Evolutionary conservation across 2,329 filamentous ascomycete species (phyloP).

Genomic region (Tolypocladium sp.): DNA sequence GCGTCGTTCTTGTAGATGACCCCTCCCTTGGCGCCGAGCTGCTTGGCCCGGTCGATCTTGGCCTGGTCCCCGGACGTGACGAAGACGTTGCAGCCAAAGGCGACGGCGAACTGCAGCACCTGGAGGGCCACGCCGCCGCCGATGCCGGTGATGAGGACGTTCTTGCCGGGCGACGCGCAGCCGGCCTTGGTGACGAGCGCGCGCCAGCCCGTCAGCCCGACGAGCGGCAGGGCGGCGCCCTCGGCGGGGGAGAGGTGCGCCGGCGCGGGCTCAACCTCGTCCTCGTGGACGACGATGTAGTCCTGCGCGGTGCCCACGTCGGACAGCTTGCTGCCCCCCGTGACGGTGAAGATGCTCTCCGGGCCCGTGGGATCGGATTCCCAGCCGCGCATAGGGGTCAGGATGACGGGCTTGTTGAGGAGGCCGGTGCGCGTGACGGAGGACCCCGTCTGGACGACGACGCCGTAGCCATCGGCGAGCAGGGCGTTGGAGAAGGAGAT

Average conservation of each 20-base stretch:
- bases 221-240: slow-evolving; percentile 75
- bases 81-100: slow-evolving; percentile 66
- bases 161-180: slow-evolving; percentile 54
- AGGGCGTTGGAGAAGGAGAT: slow-evolving; percentile 72
- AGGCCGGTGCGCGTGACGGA: slow-evolving; percentile 27
- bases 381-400: slow-evolving; percentile 77
- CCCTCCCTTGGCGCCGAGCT: slow-evolving; percentile 72
- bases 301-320: slow-evolving; percentile 65
- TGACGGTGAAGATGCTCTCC: slow-evolving; percentile 56
- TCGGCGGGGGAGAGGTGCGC: slow-evolving; percentile 62
- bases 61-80: slow-evolving; percentile 67
- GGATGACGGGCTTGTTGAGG: slow-evolving; percentile 60
- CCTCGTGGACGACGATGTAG: slow-evolving; percentile 56
- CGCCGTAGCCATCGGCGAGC: slow-evolving; percentile 73
- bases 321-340: slow-evolving; percentile 58
- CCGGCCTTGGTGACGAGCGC: slow-evolving; percentile 72
- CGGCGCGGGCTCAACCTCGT: slow-evolving; percentile 69
- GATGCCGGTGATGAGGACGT: slow-evolving; percentile 82
- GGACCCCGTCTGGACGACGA: slow-evolving; percentile 57
- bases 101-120: slow-evolving; percentile 70
- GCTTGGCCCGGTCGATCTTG: slow-evolving; percentile 65
- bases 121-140: slow-evolving; percentile 85
- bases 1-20: slow-evolving; percentile 67
- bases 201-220: slow-evolving; percentile 81
- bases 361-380: slow-evolving; percentile 61